A percentile compares a stretch with the other conserved stretches of the same genome.
Conservation (phyloP, 2,329 filamentous ascomycete genomes). For the Trichophyton benhamiae region DNA sequence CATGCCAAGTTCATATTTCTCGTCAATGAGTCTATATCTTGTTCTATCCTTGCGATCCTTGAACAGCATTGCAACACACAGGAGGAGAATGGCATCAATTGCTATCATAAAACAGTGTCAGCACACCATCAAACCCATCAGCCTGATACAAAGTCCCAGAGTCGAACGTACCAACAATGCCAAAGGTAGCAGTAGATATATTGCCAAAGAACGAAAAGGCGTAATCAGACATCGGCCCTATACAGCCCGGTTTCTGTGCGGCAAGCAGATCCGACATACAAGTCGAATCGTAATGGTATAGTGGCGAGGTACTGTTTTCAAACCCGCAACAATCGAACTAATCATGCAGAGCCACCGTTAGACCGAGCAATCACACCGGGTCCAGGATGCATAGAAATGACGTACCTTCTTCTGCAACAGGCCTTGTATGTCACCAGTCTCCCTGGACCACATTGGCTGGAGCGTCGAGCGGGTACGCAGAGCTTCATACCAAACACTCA, state of each 20-base stretch:
- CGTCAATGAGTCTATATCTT: conserved; percentile 67
- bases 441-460: conserved; percentile 46
- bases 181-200: conserved; percentile 69
- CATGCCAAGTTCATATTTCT: conserved; percentile 46
- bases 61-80: conserved; percentile 61
- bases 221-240: conserved; percentile 53
- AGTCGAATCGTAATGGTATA: conserved; percentile 55
- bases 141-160: no score
- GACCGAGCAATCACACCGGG: no score
- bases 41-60: conserved; percentile 72
- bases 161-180: conserved; percentile 51
- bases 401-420: conserved; percentile 58
- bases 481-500: conserved; percentile 62
- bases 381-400: conserved; percentile 7
- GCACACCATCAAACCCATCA: background rate
- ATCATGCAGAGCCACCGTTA: background rate
- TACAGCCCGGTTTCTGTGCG: conserved; percentile 57
- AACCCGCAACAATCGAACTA: conserved; percentile 75
- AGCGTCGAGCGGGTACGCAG: conserved; percentile 55
- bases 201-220: conserved; percentile 60
- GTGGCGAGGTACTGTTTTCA: conserved; percentile 56
- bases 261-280: conserved; percentile 61
- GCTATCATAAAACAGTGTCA: conserved; percentile 24
- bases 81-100: conserved; percentile 54
- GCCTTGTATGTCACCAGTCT: conserved; percentile 47